phyloP scores from a whole-genome alignment of 2,329 filamentous ascomycete species.

The Tolypocladium paradoxum region DNA sequence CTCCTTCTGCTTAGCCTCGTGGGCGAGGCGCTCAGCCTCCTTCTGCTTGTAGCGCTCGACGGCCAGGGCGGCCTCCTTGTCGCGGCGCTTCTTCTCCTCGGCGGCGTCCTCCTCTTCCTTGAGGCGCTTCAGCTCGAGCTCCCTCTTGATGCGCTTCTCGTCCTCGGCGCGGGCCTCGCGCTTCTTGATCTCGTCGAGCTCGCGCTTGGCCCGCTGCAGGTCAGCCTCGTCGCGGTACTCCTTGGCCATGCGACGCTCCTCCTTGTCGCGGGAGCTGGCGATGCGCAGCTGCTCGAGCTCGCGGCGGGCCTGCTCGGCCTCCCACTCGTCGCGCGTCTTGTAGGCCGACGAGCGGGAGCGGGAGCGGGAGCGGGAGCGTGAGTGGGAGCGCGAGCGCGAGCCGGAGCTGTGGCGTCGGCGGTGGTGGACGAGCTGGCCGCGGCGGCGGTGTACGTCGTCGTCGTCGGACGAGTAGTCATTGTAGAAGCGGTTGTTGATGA shows the following conservation, averaged over 20 bases:
- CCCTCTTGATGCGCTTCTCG: conserved; percentile 39
- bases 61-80: conserved; percentile 36
- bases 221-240: conserved; percentile 36
- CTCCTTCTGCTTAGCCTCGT: conserved; percentile 37
- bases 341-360: conserved; percentile 20
- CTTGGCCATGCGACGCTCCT: conserved; percentile 24
- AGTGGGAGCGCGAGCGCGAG: conserved; percentile 17
- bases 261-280: conserved; percentile 26
- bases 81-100: conserved; percentile 31
- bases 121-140: conserved; percentile 38
- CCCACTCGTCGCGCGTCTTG: conserved; percentile 32
- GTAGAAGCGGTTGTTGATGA: conserved; percentile 48
- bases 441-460: conserved; percentile 14
- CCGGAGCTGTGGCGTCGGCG: conserved; percentile 16
- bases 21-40: conserved; percentile 34
- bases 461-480: conserved; percentile 37
- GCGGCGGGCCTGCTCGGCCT: conserved; percentile 26
- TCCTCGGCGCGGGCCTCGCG: conserved; percentile 35
- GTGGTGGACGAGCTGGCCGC: conserved; percentile 14
- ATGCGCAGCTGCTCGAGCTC: conserved; percentile 35
- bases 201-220: conserved; percentile 36
- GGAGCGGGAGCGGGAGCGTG: conserved; percentile 17
- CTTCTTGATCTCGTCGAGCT: conserved; percentile 35
- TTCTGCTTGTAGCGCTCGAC: conserved; percentile 40
- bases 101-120: conserved; percentile 32